These are phyloP conservation scores for Cadophora sp. DNA, from an alignment of 2,329 filamentous ascomycete species.

Conservation along the genomic window DNA sequence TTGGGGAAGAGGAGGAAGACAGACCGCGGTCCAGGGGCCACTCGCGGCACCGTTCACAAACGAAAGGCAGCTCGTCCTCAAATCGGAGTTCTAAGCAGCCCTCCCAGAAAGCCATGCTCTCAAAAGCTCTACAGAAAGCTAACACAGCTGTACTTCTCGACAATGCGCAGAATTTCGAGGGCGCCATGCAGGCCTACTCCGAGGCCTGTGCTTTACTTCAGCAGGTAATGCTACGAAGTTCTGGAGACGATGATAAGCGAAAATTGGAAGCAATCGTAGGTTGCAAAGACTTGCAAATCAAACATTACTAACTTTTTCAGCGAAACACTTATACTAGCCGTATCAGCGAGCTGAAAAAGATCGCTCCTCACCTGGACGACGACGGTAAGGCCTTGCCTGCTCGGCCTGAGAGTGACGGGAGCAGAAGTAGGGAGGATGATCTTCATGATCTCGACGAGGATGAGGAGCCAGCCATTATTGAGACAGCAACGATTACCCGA, in stretches of 20 bases:
- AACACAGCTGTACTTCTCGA: slow-evolving; percentile 95
- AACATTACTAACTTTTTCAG: slow-evolving; percentile 52
- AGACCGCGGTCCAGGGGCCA: slow-evolving; percentile 44
- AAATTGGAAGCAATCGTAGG: slow-evolving; percentile 94
- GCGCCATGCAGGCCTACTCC: slow-evolving; percentile 85
- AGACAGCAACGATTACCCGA: slow-evolving; percentile 59
- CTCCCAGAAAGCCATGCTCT: slow-evolving; percentile 94
- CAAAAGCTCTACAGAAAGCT: slow-evolving; percentile 92
- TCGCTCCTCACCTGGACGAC: slow-evolving; percentile 61
- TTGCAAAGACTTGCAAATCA: slow-evolving; percentile 35
- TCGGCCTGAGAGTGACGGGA: slow-evolving; percentile 71
- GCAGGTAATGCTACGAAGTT: slow-evolving; percentile 85
- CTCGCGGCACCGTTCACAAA: slow-evolving; percentile 54
- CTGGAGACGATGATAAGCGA: slow-evolving; percentile 82
- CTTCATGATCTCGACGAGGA: slow-evolving; percentile 45
- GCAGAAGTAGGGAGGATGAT: slow-evolving; percentile 55
- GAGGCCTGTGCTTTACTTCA: slow-evolving; percentile 90
- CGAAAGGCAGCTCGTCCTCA: slow-evolving; percentile 52
- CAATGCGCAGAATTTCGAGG: slow-evolving; percentile 94
- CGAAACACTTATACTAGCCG: slow-evolving; percentile 88
- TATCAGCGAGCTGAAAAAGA: slow-evolving; percentile 83
- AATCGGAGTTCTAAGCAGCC: slow-evolving; percentile 52
- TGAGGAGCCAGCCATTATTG: slow-evolving; percentile 54
- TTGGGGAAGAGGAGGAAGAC: slow-evolving; percentile 26
- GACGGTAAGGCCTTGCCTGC: slow-evolving; percentile 80